Evolutionary conservation across 1,284 basidiomycete species (phyloP), one percentile per base, ranked within the genome.

Genomic region (Agroathelia rolfsii): DNA sequence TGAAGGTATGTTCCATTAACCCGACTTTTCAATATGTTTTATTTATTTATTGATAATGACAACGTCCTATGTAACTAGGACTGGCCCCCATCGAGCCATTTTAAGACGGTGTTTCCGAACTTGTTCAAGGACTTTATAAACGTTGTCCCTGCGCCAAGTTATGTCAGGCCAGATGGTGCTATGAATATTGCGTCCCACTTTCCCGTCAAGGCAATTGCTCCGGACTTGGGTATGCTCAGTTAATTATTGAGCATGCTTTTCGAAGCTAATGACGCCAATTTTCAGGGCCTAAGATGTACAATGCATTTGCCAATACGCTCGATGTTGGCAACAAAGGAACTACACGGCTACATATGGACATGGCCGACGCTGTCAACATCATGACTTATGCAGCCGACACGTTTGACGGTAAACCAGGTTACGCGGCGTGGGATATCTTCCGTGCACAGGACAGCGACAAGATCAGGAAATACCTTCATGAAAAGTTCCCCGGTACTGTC

Each of bases 291-390:
- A 82, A 83, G 52, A 84, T 84, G 80, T 85, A 84, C 50, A 84
- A 82, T 40, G 76, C 80, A 1, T 69, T 81, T 64, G 73, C 76
- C 7, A 77, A 78, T 6, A 66, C 57, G 24, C 72, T 77, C 41
- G 55, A 56, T 9, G 51, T 62, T 13, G 79, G 78, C 5, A 82
- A 73, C 46, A 81, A 82, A 46, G 84, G 86, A 6, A 78, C 84
- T 15, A 96, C 93, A 3, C 66, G 88, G 29, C 55, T 96, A 33
- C 92, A 96, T 51, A 93, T 94, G 88, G 92, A 96, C 56, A 89
- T 94, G 69, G 89, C 92, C 0, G 92, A 96, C 48, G 90, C 89
- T 2, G 62, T 95, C 41, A 96, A 96, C 54, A 72, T 95, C 45
- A 89, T 96, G 84, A 71, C 86, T 6, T 77, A 78, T 52, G 72